A percentile compares a stretch with the other conserved stretches of the same genome.
phyloP scores from a whole-genome alignment of 495 filamentous ascomycete genomes.

The Xylaria grammica region DNA sequence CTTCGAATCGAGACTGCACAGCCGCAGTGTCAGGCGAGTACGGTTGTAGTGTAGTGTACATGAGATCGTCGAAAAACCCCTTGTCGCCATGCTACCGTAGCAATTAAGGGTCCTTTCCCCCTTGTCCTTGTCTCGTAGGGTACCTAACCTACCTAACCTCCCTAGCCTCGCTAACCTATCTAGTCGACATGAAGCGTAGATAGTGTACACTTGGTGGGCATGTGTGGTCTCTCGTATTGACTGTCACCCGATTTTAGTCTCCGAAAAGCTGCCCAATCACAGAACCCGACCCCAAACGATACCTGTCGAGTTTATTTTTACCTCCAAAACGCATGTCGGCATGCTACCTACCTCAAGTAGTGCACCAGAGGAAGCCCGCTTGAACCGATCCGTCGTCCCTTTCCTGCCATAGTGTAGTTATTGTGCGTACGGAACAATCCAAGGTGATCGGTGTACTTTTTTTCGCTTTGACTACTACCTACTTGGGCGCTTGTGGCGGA shows the following conservation, averaged over 20 bases:
- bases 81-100: slow-evolving; percentile 13
- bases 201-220: too few relatives aligned
- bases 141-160: too few relatives aligned
- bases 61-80: not conserved
- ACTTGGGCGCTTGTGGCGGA: slow-evolving; percentile 3
- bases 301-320: not conserved
- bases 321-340: not conserved
- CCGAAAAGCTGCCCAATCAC: slow-evolving; percentile 5
- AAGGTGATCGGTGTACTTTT: not conserved
- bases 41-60: not conserved
- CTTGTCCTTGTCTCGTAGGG: slow-evolving; percentile 7
- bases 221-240: slow-evolving; percentile 13
- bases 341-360: slow-evolving; percentile 3
- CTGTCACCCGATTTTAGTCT: slow-evolving; percentile 15
- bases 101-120: slow-evolving; percentile 6
- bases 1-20: not conserved
- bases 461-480: not conserved
- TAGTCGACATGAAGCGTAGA: too few relatives aligned
- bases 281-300: slow-evolving; percentile 1
- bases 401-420: too few relatives aligned
- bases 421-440: too few relatives aligned
- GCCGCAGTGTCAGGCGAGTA: not conserved
- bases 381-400: not conserved
- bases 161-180: too few relatives aligned
- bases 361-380: not conserved